Evolutionary conservation across 2,329 filamentous ascomycete species (phyloP), one percentile per base, ranked within the genome.

Genomic region (Amauroascus niger): DNA sequence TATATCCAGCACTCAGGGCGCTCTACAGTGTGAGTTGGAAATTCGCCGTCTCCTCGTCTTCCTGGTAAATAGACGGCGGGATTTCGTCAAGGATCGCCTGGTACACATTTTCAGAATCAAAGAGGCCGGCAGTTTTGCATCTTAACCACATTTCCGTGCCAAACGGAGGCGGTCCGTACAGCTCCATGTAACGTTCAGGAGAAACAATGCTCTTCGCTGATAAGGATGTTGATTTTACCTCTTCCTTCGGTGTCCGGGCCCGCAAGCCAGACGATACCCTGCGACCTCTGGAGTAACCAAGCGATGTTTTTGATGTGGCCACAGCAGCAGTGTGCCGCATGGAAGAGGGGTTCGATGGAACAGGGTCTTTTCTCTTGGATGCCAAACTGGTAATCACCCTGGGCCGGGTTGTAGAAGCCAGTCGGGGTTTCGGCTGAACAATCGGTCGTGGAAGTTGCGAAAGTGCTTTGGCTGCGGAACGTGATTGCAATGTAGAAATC

Each of bases 211-310:
- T 60, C 39, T 64, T 64, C 9, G 63, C 53, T 5, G 62, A 52
- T 50, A 41, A 28, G 33, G 28, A 22, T 56, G 55, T 49, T 64
- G 50, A 47, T 13, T 53, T 46, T 16, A 47, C 32, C n/a, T 53
- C 41, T 26, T 35, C 60, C 11, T 64, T 60, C 14, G 44, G 35
- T 13, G 49, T 13, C 40, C 39, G 52, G 18, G 16, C 37, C n/a
- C 49, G 59, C 20, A 67, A 58, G 26, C 61, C 62, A 32, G 63
- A 63, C 13, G 66, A 67, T 46, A 69, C 61, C 16, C 61, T 65
- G 37, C 87, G 80, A 32, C 90, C 89, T 67, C 86, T 88, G 53
- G 80, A 87, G 66, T 95, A 95, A 14, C 90, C 90, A 40, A 95
- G 78, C 0, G 89, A 95, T 53, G 82, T 90, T 58, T 83, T 81